Evolutionary conservation across 2,329 filamentous ascomycete genomes (phyloP), one percentile per base, ranked within the genome.

Genomic region (Cyphellophora europaea): DNA sequence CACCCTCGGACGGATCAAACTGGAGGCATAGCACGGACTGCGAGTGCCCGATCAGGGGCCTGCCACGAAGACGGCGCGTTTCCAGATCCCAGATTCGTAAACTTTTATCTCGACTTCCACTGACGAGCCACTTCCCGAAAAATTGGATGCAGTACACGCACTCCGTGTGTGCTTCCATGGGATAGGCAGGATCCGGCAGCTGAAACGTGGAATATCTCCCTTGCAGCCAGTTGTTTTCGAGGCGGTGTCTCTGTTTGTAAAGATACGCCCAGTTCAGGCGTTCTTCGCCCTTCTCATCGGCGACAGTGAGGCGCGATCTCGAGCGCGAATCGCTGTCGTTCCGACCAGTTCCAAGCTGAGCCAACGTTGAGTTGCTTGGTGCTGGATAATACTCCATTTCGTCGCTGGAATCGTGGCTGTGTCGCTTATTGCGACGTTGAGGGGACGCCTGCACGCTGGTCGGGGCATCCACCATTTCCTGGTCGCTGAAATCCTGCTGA

Each of bases 101-200:
- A 0, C 84, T 85, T 46, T 75, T 79, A 53, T 98, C 91, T 35
- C 91, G 74, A 52, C 89, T 96, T 11, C 91, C 91, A 53, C 88
- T 96, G 32, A 96, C 89, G 6, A 98, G 71, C 56, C 81, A 91
- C 44, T 86, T 79, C 2, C 80, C 72, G 35, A 81, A 81, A 52
- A 89, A 93, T 56, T 98, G 89, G 35, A 98, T 77, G 2, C 85
- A 89, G 58, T 98, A 98, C 10, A 98, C 87, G 56, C 88, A 96
- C 53, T 96, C 89, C 13, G 70, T 72, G 54, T 98, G 91, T 1
- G 84, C 85, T 55, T 96, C 89, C 19, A 83, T 71, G 1, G 77
- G 77, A 50, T 87, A 71, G 23, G 76, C 70, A 0, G 87, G 87
- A 51, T 94, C 86, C 1, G 91, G 91, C 1, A 98, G 71, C 54